Base-by-base conservation (phyloP, 768 basidiomycete species). In the Leccinum boreale region DNA sequence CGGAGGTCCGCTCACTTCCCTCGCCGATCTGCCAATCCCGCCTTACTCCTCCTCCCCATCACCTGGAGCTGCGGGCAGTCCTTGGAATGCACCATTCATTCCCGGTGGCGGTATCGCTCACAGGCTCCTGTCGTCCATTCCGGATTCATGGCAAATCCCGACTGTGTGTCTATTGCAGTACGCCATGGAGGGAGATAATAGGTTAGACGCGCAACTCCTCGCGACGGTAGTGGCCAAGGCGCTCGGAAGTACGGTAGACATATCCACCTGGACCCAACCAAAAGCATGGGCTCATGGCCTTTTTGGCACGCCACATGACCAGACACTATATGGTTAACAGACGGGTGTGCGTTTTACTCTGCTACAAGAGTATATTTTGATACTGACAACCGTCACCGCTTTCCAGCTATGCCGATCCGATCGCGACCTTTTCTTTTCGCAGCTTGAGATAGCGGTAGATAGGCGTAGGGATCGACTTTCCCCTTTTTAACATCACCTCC, bases 401-500 rank as follows among this genome's bases (percentile, higher is more conserved):
- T 91, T 58, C 85, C 81, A 57, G 83, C 75, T 66, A 91, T 82
- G 21, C 87, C 85, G 31, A 84, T 80, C 47, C 73, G 72, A 42
- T 74, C 70, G 9, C 75, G 73, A 17, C 80, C 81, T 17, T 75
- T 76, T 58, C 78, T 78, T 75, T 90, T 92, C 39, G 89, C 85
- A 50, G 92, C 91, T 70, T 94, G 89, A 21, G 85, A 83, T 53
- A 99, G 77, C 7, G 92, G 78, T 33, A 99, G 70, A 71, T 98
- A 99, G 17, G 92, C 93, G 70, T 93, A 98, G 4, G 97, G 97
- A 69, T 97, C 94, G 53, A 92, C 73, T 15, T 89, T 88, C 44
- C 84, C 83, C 70, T 85, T 90, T 74, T 93, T 95, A 71, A 97
- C 78, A 70, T 98, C 97, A 8, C 97, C 97, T 31, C 91, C 92